Conservation (phyloP, 1,139 yeast species). For the Trichomonascaceae sp. region DNA sequence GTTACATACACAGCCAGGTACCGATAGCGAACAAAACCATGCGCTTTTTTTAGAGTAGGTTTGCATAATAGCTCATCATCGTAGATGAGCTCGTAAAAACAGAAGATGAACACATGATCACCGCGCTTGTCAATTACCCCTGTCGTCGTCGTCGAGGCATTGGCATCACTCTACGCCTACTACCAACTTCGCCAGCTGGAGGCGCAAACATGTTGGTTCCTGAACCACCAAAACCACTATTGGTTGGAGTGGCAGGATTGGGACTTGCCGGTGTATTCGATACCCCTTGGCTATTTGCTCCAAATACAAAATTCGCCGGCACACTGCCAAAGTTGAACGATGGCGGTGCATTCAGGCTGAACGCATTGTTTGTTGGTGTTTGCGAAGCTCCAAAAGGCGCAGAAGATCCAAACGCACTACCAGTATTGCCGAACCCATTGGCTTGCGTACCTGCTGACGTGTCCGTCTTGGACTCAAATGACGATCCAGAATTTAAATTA, state of each 20-base stretch:
- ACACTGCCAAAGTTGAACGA: conserved; percentile 7
- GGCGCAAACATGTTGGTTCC: conserved; percentile 8
- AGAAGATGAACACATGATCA: neutral
- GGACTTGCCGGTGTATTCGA: neutral
- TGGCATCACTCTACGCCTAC: conserved; percentile 5
- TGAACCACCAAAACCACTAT: neutral
- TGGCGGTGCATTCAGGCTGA: neutral
- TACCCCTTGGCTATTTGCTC: neutral
- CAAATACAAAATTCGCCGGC: neutral
- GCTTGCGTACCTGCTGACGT: neutral
- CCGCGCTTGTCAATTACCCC: neutral
- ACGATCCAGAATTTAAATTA: neutral
- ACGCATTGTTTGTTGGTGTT: neutral
- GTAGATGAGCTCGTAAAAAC: too few relatives aligned
- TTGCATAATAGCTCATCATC: neutral
- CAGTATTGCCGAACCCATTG: conserved; percentile 4
- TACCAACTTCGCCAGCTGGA: neutral
- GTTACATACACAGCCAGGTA: neutral
- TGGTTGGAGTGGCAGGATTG: neutral
- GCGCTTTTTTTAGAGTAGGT: neutral
- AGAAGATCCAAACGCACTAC: conserved; percentile 6
- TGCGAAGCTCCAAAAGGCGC: neutral
- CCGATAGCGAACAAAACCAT: neutral
- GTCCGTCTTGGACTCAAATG: conserved; percentile 4
- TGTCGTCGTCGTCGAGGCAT: conserved; percentile 7